phyloP scores from a whole-genome alignment of 306 rosid genomes.

The Medicago arabica region DNA sequence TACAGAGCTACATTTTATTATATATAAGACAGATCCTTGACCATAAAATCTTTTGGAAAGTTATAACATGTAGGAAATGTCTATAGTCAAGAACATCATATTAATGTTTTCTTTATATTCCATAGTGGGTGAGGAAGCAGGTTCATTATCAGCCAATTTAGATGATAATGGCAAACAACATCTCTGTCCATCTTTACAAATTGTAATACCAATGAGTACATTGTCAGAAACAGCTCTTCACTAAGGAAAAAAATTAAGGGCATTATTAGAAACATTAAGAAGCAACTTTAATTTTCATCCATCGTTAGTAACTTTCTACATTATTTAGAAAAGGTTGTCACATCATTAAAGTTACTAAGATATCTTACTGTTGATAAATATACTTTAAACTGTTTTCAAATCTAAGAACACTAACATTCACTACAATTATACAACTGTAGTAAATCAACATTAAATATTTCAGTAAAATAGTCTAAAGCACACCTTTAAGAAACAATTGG shows the following conservation, averaged over 20 bases:
- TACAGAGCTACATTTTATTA: slow-evolving; percentile 28
- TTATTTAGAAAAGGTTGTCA: slow-evolving; percentile 24
- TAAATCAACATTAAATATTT: slow-evolving; percentile 31
- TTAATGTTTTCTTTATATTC: slow-evolving; percentile 42
- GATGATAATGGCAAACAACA: slow-evolving; percentile 51
- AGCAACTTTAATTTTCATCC: slow-evolving; percentile 37
- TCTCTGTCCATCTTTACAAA: slow-evolving; percentile 37
- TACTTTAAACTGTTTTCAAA: slow-evolving; percentile 17
- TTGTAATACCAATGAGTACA: slow-evolving; percentile 22
- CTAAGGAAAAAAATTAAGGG: slow-evolving; percentile 14
- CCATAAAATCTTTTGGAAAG: slow-evolving; percentile 37
- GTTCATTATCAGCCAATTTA: slow-evolving; percentile 42
- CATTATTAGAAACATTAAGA: slow-evolving; percentile 36
- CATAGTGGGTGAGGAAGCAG: slow-evolving; percentile 38
- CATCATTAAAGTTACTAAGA: slow-evolving; percentile 35
- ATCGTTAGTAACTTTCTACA: slow-evolving; percentile 26
- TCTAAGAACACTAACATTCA: neutral
- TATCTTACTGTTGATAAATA: slow-evolving; percentile 25
- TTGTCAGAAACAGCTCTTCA: slow-evolving; percentile 45
- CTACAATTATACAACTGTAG: neutral
- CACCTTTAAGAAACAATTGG: neutral
- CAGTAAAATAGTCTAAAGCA: slow-evolving; percentile 10
- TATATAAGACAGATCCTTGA: slow-evolving; percentile 36
- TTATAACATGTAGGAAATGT: slow-evolving; percentile 29
- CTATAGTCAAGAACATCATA: slow-evolving; percentile 25